phyloP scores from a whole-genome alignment of 257 asterid genomes.

The Forsythia viridissima region DNA sequence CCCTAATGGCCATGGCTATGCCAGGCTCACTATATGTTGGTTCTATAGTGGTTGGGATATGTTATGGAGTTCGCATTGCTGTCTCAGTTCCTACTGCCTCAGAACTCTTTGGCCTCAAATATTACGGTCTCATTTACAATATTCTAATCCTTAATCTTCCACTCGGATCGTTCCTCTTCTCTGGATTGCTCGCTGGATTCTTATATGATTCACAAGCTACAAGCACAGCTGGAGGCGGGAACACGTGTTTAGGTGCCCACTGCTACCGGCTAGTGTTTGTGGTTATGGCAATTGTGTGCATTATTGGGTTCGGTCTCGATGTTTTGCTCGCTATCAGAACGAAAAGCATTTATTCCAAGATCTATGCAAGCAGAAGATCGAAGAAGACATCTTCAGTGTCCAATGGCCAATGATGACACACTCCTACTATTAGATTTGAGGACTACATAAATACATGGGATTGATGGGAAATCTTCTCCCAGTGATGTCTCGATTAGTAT shows the following conservation, averaged over 20 bases:
- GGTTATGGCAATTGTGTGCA: conserved; percentile 60
- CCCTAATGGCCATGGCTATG: conserved; percentile 61
- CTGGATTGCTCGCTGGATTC: conserved; percentile 72
- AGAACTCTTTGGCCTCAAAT: conserved; percentile 77
- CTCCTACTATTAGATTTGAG: neutral
- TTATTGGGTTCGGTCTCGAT: conserved; percentile 62
- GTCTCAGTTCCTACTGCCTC: conserved; percentile 71
- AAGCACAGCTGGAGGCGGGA: conserved; percentile 51
- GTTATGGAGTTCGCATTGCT: conserved; percentile 69
- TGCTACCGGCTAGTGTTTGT: conserved; percentile 67
- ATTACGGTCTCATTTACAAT: conserved; percentile 71
- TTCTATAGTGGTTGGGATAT: conserved; percentile 62
- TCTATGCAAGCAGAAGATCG: conserved; percentile 36
- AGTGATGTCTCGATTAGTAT: neutral
- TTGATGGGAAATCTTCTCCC: neutral
- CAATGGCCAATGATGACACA: conserved; percentile 10
- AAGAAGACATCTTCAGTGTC: conserved; percentile 30
- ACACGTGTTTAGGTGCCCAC: conserved; percentile 64
- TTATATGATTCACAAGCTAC: conserved; percentile 64
- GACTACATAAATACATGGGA: neutral
- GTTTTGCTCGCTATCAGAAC: conserved; percentile 53
- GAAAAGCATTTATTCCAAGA: conserved; percentile 40
- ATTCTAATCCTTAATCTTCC: conserved; percentile 72
- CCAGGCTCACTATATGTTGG: conserved; percentile 74
- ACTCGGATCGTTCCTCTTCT: conserved; percentile 71